Evolutionary conservation across 1,139 yeast genomes (phyloP), one percentile per base, ranked within the genome.

Genomic region (Casaregolazyma lundiana): DNA sequence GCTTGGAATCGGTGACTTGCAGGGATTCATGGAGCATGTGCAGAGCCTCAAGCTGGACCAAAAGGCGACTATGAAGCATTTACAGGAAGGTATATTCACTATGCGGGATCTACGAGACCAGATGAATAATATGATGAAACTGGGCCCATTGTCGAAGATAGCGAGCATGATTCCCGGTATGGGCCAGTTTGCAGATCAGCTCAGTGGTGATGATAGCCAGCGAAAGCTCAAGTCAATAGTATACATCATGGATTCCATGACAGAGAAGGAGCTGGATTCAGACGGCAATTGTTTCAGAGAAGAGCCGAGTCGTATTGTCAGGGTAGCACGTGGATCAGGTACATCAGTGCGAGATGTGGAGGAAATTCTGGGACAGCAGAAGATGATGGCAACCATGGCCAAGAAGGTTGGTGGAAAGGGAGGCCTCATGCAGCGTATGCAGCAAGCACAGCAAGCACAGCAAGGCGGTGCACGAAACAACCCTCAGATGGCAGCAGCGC

Each of bases 301-400:
- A 45, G 81, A 90, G 63, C 98, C 97, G 3, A 76, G 82, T 44
- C 78, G 98, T 64, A 80, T 92, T 47, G 78, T 90, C 17, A 76
- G 98, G 58, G 94, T 92, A 6, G 97, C 98, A 0, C 76, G 87
- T 53, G 98, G 98, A n/a, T 83, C 96, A 5, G 98, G 98, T 13
- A 88, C 97, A 35, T 73, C 92, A 2, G 96, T 86, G 0, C 80
- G 89, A 3, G 98, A 92, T 57, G 96, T 92, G 19, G 97, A 92
- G 64, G 89, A 89, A 77, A 88, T 90, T 26, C 72, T 92, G 53
- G 79, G 83, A 69, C 98, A 92, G 68, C 96, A 88, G 64, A 79
- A 86, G 65, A 84, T 89, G 84, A 89, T 92, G 96, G 90, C 96
- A 2, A 75, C 83, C 44, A 88, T 92, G 94, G 97, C 97, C 2